phyloP scores from a whole-genome alignment of 768 basidiomycete species.

The Panellus pusillus region DNA sequence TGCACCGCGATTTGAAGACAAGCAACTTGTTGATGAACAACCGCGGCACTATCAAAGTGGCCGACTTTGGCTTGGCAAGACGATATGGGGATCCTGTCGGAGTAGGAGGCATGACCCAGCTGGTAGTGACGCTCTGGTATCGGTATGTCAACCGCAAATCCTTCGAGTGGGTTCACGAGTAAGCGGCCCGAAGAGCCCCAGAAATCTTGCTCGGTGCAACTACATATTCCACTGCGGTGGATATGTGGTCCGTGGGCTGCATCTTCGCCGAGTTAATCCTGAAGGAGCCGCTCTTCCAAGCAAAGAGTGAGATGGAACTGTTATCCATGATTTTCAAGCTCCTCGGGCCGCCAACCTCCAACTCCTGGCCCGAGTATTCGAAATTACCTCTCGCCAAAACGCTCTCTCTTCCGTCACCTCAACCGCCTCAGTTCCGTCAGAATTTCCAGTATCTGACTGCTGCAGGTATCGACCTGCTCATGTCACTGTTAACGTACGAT shows the following conservation, averaged over 20 bases:
- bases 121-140: slow-evolving; percentile 99
- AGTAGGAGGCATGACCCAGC: slow-evolving; percentile 94
- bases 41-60: slow-evolving; percentile 96
- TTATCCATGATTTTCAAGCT: slow-evolving; percentile 93
- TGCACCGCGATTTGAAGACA: slow-evolving; percentile 96
- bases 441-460: slow-evolving; percentile 84
- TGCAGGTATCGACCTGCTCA: slow-evolving; percentile 82
- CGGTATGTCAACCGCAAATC: slow-evolving; percentile 51
- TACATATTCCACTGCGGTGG: slow-evolving; percentile 92
- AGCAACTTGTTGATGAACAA: slow-evolving; percentile 99
- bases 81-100: slow-evolving; percentile 97
- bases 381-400: slow-evolving; percentile 80
- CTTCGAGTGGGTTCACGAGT: slow-evolving; percentile 18
- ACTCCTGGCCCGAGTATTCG: slow-evolving; percentile 84
- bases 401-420: slow-evolving; percentile 71
- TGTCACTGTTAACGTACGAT: slow-evolving; percentile 84
- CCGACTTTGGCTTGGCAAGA: slow-evolving; percentile 95
- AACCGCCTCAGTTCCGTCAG: slow-evolving; percentile 74
- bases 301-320: slow-evolving; percentile 92
- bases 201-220: slow-evolving; percentile 93
- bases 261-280: slow-evolving; percentile 96
- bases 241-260: slow-evolving; percentile 99
- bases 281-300: slow-evolving; percentile 96
- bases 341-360: slow-evolving; percentile 86
- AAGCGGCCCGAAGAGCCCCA: slow-evolving; percentile 64